Conservation (phyloP, 1,284 basidiomycete genomes). For the Takashimella tepidaria region DNA sequence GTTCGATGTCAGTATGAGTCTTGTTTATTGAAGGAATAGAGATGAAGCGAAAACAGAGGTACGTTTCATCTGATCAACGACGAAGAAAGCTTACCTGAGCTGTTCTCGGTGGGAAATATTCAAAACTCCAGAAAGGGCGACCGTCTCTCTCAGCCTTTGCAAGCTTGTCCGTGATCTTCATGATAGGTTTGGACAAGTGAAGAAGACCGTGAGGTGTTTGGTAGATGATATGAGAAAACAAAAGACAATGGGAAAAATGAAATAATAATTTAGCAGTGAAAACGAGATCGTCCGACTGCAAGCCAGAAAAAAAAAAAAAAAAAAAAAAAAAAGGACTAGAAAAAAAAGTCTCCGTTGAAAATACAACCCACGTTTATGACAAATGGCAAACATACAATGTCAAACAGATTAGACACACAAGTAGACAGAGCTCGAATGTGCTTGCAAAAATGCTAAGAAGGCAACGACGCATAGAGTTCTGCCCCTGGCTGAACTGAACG, state of each 20-base stretch:
- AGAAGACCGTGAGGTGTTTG: background rate
- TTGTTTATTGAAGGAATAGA: background rate
- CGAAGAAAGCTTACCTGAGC: conserved; percentile 67
- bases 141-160: conserved; percentile 73
- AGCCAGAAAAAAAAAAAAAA: background rate
- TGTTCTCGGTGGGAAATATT: conserved; percentile 92
- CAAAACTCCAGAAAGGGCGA: conserved; percentile 90
- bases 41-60: background rate
- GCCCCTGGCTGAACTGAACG: too few relatives aligned
- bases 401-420: too few relatives aligned
- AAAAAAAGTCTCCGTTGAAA: background rate
- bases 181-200: conserved; percentile 43
- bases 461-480: too few relatives aligned
- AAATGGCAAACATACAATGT: too few relatives aligned
- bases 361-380: too few relatives aligned
- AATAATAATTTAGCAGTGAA: too few relatives aligned
- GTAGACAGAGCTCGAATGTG: too few relatives aligned
- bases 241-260: background rate
- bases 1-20: conserved; percentile 13
- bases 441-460: too few relatives aligned
- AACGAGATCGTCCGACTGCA: background rate
- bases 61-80: too few relatives aligned
- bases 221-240: background rate
- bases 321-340: too few relatives aligned
- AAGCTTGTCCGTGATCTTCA: conserved; percentile 91